Evolutionary conservation across 176 grass and related monocot species (phyloP).

Genomic region (Rhynchospora breviuscula): DNA sequence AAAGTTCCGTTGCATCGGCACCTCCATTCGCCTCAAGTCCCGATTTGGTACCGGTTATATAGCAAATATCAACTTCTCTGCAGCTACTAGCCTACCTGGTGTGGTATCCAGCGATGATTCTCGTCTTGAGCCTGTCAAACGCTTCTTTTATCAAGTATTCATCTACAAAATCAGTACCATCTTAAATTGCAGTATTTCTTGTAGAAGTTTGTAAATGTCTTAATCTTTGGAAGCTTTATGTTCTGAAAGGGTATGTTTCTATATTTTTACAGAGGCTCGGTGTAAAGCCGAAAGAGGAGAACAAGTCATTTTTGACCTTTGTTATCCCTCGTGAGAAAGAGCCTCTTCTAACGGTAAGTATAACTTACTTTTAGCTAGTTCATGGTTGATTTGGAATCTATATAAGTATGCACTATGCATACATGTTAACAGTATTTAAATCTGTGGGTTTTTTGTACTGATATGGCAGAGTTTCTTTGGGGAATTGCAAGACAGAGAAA

Average conservation of each 20-base stretch:
- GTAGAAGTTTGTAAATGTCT: neutral
- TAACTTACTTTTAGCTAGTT: neutral
- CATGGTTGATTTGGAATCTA: neutral
- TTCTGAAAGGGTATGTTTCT: conserved; percentile 9
- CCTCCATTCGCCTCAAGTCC: conserved; percentile 89
- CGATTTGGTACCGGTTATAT: conserved; percentile 92
- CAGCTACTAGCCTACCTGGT: conserved; percentile 37
- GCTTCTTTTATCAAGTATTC: conserved; percentile 84
- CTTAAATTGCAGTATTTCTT: neutral
- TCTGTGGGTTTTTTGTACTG: neutral
- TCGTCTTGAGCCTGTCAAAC: conserved; percentile 63
- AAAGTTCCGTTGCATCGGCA: conserved; percentile 84
- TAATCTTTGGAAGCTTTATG: neutral
- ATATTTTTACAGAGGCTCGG: conserved; percentile 44
- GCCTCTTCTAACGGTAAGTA: conserved; percentile 65
- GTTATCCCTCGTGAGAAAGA: conserved; percentile 84
- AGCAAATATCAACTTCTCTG: conserved; percentile 81
- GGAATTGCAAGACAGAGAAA: conserved; percentile 81
- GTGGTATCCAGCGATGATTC: conserved; percentile 21
- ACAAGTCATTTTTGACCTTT: conserved; percentile 81
- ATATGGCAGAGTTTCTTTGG: conserved; percentile 66
- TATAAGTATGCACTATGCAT: neutral
- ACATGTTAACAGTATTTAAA: neutral
- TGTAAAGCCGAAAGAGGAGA: conserved; percentile 79
- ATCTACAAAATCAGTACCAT: neutral